phyloP scores from a whole-genome alignment of 306 rosid species.

The Begonia peltatifolia region DNA sequence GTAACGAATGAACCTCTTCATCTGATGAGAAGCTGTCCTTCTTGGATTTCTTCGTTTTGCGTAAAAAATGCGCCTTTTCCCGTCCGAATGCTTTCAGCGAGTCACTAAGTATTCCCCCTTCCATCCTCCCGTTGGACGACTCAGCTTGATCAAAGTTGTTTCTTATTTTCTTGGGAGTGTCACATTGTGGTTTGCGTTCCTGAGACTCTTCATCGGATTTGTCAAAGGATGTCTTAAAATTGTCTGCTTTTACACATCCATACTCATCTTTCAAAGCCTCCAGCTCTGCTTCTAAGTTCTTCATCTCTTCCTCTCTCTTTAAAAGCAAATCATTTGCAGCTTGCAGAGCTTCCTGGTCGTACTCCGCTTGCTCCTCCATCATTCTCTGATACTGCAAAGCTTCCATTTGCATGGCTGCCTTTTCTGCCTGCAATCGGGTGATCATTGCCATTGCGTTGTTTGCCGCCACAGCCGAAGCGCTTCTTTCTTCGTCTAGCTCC shows the following conservation, averaged over 20 bases:
- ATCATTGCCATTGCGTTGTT: constrained; percentile 92
- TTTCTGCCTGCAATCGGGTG: constrained; percentile 84
- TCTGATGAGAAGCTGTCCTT: background rate
- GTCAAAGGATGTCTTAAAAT: no score
- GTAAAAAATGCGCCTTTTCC: constrained; percentile 9
- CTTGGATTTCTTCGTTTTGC: constrained; percentile 5
- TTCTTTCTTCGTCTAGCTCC: constrained; percentile 86
- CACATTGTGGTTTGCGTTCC: no score
- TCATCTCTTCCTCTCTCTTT: constrained; percentile 66
- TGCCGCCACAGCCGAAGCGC: constrained; percentile 74
- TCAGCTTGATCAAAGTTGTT: no score
- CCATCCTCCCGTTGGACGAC: no score
- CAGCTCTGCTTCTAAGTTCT: no score
- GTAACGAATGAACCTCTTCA: no score
- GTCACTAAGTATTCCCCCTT: no score
- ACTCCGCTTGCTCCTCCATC: constrained; percentile 95
- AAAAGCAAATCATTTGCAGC: constrained; percentile 68
- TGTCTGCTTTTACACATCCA: no score
- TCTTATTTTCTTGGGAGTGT: no score
- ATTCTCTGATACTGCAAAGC: constrained; percentile 85
- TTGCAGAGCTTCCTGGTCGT: constrained; percentile 80
- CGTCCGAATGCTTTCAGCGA: no score
- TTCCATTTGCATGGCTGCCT: constrained; percentile 92
- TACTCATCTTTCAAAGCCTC: no score
- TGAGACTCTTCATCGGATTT: no score